Conservation (phyloP, 768 basidiomycete species). For the Piloderma croceum region DNA sequence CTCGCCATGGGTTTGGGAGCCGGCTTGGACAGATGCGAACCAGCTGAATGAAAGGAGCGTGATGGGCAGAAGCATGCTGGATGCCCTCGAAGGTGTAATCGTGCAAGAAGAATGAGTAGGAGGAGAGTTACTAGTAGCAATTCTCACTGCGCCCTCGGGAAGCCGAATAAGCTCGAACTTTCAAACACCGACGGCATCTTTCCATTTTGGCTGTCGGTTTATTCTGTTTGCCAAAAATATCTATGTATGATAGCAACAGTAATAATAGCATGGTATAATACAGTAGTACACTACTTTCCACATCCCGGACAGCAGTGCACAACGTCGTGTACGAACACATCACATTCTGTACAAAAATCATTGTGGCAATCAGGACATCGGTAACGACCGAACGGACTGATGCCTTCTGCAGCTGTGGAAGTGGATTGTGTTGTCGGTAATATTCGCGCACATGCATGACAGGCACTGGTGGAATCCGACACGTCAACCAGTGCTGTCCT, state of each 20-base stretch:
- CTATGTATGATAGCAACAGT: too few relatives aligned
- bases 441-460: conserved; percentile 73
- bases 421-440: conserved; percentile 52
- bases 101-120: too few relatives aligned
- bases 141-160: too few relatives aligned
- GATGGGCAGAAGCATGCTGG: conserved; percentile 33
- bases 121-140: too few relatives aligned
- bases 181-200: too few relatives aligned
- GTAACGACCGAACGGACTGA: conserved; percentile 85
- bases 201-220: too few relatives aligned
- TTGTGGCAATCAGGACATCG: conserved; percentile 79
- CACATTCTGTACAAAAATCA: conserved; percentile 94
- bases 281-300: conserved; percentile 35
- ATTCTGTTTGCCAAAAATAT: too few relatives aligned
- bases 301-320: conserved; percentile 93
- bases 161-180: too few relatives aligned
- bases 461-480: conserved; percentile 35
- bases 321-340: conserved; percentile 93
- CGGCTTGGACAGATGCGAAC: conserved; percentile 37
- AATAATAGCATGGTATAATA: too few relatives aligned
- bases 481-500: conserved; percentile 38
- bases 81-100: too few relatives aligned
- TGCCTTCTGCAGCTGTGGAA: conserved; percentile 47
- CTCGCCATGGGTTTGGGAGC: conserved; percentile 39
- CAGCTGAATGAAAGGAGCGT: conserved; percentile 52